Evolutionary conservation across 2,329 filamentous ascomycete species (phyloP).

Genomic region (Cytospora piceae): DNA sequence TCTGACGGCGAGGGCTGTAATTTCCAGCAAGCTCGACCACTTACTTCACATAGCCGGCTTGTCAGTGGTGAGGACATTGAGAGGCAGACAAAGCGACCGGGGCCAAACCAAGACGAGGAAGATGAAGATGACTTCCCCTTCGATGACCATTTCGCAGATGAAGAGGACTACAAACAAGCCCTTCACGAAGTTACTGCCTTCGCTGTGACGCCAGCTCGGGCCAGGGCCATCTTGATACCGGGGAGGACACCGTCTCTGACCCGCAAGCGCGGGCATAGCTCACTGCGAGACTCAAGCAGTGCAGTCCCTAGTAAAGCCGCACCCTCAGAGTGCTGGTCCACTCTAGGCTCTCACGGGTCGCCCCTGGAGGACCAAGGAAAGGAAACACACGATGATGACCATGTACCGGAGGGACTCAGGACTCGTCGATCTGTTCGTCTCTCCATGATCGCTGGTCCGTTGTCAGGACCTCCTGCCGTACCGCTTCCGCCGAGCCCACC

Average conservation of each 20-base stretch:
- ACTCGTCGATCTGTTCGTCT: background rate
- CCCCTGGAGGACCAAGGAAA: background rate
- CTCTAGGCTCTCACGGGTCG: background rate
- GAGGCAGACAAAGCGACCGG: background rate
- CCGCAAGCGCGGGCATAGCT: background rate
- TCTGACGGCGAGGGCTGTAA: background rate
- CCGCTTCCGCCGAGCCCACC: slow-evolving; percentile 11
- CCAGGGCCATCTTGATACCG: background rate
- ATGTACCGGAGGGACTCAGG: background rate
- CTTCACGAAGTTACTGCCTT: slow-evolving; percentile 6
- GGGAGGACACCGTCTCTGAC: background rate
- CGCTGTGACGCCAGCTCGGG: background rate
- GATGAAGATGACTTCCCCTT: background rate
- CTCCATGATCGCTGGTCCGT: slow-evolving; percentile 1
- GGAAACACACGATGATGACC: background rate
- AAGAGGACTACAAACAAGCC: background rate
- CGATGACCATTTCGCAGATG: background rate
- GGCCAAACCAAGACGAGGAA: background rate
- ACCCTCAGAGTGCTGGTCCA: slow-evolving; percentile 6
- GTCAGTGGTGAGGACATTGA: background rate
- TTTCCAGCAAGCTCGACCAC: background rate
- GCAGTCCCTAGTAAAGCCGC: background rate
- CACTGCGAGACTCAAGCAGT: background rate
- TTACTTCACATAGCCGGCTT: background rate
- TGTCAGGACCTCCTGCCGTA: background rate